These are phyloP conservation scores for Ophiostoma quercus DNA, from an alignment of 2,329 filamentous ascomycete genomes.

Conservation along the genomic window DNA sequence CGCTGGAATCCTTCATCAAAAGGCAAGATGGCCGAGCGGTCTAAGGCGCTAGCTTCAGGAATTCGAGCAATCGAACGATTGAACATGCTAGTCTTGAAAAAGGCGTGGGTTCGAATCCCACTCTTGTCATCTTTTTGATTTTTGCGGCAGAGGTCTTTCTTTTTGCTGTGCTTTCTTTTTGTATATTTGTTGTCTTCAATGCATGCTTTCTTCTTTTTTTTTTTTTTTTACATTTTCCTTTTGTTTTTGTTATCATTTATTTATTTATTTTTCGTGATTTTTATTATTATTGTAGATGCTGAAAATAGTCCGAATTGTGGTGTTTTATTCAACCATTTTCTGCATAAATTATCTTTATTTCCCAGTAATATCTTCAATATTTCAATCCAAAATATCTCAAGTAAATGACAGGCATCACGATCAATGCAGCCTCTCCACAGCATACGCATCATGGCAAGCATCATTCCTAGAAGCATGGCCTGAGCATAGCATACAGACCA, in stretches of 20 bases:
- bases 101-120: constrained; percentile 24
- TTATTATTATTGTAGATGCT: no score
- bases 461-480: no score
- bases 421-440: neutral
- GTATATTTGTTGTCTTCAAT: neutral
- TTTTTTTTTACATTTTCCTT: neutral
- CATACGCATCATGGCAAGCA: neutral
- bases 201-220: neutral
- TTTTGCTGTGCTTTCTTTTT: neutral
- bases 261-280: neutral
- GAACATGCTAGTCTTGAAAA: constrained; percentile 24
- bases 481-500: neutral
- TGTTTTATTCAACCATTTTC: no score
- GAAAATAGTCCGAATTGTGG: no score
- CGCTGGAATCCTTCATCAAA: neutral
- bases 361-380: neutral
- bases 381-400: no score
- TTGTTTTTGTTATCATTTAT: neutral
- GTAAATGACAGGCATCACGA: neutral
- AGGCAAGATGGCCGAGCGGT: constrained; percentile 25
- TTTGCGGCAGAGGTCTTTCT: neutral
- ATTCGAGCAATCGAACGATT: neutral
- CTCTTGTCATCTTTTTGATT: constrained; percentile 23
- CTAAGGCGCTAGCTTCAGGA: constrained; percentile 22
- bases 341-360: neutral